phyloP scores from a whole-genome alignment of 1,284 basidiomycete species.

The Anthracocystis setariae region DNA sequence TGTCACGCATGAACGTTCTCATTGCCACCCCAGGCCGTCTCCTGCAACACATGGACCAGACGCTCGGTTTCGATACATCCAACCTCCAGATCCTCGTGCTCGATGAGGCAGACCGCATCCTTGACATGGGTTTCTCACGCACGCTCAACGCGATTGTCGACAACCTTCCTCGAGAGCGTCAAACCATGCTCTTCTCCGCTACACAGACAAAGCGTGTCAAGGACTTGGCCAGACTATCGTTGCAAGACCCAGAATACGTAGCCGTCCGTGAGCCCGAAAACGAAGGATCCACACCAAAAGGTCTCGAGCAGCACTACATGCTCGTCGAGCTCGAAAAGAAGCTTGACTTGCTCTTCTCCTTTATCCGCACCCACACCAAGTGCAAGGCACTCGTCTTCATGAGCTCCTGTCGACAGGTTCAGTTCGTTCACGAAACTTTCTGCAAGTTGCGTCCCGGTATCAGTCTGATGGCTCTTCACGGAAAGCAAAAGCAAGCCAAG shows the following conservation, averaged over 20 bases:
- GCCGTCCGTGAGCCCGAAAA: slow-evolving; percentile 68
- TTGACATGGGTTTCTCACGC: slow-evolving; percentile 93
- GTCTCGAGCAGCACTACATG: slow-evolving; percentile 90
- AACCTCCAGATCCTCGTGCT: slow-evolving; percentile 93
- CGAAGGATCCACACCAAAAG: slow-evolving; percentile 73
- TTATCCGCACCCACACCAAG: slow-evolving; percentile 93
- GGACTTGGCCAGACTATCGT: slow-evolving; percentile 87
- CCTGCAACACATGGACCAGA: slow-evolving; percentile 98
- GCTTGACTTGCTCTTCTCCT: slow-evolving; percentile 90
- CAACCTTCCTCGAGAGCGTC: slow-evolving; percentile 74
- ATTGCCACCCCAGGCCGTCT: slow-evolving; percentile 95
- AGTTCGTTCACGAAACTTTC: slow-evolving; percentile 94
- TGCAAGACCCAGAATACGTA: slow-evolving; percentile 83
- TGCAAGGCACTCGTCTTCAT: slow-evolving; percentile 93
- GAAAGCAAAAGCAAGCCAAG: slow-evolving; percentile 94
- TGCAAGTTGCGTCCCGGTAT: slow-evolving; percentile 93
- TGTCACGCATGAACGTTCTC: slow-evolving; percentile 94
- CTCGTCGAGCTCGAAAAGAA: slow-evolving; percentile 86
- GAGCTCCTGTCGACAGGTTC: slow-evolving; percentile 87
- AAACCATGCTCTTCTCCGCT: slow-evolving; percentile 95
- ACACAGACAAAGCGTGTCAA: slow-evolving; percentile 92
- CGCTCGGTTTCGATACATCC: slow-evolving; percentile 89
- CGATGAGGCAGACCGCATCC: slow-evolving; percentile 94
- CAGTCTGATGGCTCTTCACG: slow-evolving; percentile 89
- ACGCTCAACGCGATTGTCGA: slow-evolving; percentile 89